phyloP scores from a whole-genome alignment of 2,329 filamentous ascomycete species.

The Botryosphaeria dothidea region DNA sequence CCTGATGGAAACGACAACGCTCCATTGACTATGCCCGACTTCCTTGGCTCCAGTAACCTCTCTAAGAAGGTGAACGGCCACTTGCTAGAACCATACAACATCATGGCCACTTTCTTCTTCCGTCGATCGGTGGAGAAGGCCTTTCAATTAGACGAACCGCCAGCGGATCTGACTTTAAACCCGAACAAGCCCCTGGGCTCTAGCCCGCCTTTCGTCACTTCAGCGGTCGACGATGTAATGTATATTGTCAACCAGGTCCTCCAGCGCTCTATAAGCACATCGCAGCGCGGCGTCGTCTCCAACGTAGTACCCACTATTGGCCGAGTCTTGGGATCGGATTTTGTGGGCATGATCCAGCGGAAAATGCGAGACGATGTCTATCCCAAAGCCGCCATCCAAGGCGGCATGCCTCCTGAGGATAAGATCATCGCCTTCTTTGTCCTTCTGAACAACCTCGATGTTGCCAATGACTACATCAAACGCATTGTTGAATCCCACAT shows the following conservation, averaged over 20 bases:
- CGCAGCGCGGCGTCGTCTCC: constrained; percentile 74
- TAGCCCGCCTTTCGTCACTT: constrained; percentile 87
- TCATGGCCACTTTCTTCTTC: constrained; percentile 96
- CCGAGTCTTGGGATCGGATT: constrained; percentile 82
- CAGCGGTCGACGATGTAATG: constrained; percentile 98
- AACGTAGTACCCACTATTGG: constrained; percentile 77
- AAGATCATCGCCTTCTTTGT: constrained; percentile 88
- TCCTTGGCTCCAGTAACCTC: constrained; percentile 78
- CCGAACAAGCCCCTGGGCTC: constrained; percentile 69
- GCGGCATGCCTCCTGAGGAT: constrained; percentile 81
- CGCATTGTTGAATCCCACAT: constrained; percentile 78
- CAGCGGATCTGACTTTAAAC: constrained; percentile 75
- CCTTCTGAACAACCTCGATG: constrained; percentile 92
- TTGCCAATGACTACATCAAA: constrained; percentile 85
- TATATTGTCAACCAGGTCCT: constrained; percentile 95
- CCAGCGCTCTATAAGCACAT: constrained; percentile 82
- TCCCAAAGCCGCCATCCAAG: constrained; percentile 75
- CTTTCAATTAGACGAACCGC: constrained; percentile 92
- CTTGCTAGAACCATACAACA: constrained; percentile 79
- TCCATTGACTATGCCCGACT: constrained; percentile 66
- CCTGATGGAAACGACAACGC: constrained; percentile 54
- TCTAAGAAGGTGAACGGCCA: constrained; percentile 74
- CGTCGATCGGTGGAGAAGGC: constrained; percentile 94
- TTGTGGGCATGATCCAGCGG: constrained; percentile 93
- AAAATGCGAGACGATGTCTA: constrained; percentile 98